These are phyloP conservation scores for Mycena albidolilacea DNA, from an alignment of 768 basidiomycete species.

Conservation along the genomic window DNA sequence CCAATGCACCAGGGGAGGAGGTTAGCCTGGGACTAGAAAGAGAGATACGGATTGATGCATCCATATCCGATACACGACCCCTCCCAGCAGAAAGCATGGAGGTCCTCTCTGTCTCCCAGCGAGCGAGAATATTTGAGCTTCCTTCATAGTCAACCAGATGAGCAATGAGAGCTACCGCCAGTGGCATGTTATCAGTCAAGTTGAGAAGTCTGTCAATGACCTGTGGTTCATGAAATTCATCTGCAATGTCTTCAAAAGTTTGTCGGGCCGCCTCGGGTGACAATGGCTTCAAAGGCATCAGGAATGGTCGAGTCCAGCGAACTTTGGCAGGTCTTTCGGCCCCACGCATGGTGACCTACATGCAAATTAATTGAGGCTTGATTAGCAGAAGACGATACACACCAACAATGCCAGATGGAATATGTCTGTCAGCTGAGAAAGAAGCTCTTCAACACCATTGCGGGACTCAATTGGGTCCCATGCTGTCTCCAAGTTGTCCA, in stretches of 20 bases:
- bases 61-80: background rate
- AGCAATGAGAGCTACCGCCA: background rate
- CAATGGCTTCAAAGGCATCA: background rate
- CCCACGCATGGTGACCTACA: slow-evolving; percentile 2
- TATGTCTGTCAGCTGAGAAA: background rate
- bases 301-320: slow-evolving; percentile 5
- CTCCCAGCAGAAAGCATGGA: background rate
- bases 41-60: background rate
- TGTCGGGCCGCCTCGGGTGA: background rate
- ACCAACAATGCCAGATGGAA: background rate
- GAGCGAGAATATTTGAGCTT: background rate
- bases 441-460: background rate
- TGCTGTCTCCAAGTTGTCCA: slow-evolving; percentile 9
- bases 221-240: background rate
- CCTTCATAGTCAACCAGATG: slow-evolving; percentile 9
- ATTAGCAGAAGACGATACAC: background rate
- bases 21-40: background rate
- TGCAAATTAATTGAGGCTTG: background rate
- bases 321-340: slow-evolving; percentile 4
- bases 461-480: background rate
- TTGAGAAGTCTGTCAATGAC: background rate
- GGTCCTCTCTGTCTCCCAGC: background rate
- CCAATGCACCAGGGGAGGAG: background rate
- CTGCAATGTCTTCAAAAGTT: background rate
- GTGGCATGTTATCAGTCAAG: slow-evolving; percentile 10